Evolutionary conservation across 345 rosid genomes (phyloP), one percentile per base, ranked within the genome.

Genomic region (Limnanthes douglasii): DNA sequence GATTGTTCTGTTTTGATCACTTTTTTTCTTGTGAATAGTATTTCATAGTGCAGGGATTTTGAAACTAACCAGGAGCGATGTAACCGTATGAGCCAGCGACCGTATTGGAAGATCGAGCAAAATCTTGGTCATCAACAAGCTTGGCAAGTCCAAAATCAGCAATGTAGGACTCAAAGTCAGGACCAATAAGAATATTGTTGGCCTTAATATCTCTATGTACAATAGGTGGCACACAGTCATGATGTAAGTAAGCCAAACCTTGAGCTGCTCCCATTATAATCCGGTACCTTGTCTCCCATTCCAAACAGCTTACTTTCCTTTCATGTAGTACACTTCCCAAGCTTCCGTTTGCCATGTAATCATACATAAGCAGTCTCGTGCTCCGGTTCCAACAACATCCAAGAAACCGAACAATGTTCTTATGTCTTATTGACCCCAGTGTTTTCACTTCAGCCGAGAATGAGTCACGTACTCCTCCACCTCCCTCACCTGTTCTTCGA

Each of bases 51-150:
- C n/a, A 25, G 29, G 12, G 11, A 15, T 21, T 26, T 8, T 39
- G 37, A 15, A 39, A 39, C 57, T 54, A 42, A 83, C 95, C 95
- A 19, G 98, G 98, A 26, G 98, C 94, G 21, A 90, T 90, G 66
- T 88, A 88, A 32, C 98, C 95, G 40, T 76, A 90, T 8, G 95
- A 84, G 36, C 98, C 95, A 6, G 95, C 94, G 30, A 90, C 71
- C 3, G 92, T 86, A 46, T 73, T 83, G 46, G 94, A 79, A 37
- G 97, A 83, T 31, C 76, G 66, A 21, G 84, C 72, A 3, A 77
- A 73, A 16, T 79, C 76, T 4, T 78, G 70, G 53, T 70, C 74
- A 4, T 68, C 93, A 7, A 79, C 78, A 30, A 88, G 76, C 70
- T 83, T 88, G 13, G 97, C 95, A 0, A 76, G 62, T 4, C 95